Conservation (phyloP, 495 filamentous ascomycete species). For the Xylaria flabelliformis region DNA sequence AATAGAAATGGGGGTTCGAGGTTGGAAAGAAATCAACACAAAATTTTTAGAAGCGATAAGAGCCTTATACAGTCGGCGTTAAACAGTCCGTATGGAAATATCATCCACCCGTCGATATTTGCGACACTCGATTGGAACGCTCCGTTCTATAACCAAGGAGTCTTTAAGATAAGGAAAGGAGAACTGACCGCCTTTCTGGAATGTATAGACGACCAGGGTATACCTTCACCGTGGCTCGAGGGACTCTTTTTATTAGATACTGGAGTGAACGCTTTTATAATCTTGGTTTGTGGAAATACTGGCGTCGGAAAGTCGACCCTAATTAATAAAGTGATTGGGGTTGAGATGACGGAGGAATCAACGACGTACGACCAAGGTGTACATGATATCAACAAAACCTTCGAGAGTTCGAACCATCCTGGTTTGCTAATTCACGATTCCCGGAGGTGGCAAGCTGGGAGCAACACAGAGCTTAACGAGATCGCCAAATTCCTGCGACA, state of each 20-base stretch:
- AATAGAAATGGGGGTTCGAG: too few species aligned
- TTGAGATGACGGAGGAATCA: conserved; percentile 28
- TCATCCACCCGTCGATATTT: conserved; percentile 43
- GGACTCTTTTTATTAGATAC: conserved; percentile 28
- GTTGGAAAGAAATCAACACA: background rate
- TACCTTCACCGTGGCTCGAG: conserved; percentile 28
- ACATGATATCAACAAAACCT: conserved; percentile 8
- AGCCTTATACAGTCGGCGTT: background rate
- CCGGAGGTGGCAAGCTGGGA: conserved; percentile 11
- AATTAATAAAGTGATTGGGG: conserved; percentile 44
- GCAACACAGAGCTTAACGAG: conserved; percentile 2
- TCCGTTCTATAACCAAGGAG: conserved; percentile 1
- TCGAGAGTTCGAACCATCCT: conserved; percentile 11
- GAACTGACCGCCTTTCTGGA: background rate
- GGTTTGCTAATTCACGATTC: conserved; percentile 5
- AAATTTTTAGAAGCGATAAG: background rate
- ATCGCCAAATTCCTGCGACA: conserved; percentile 13
- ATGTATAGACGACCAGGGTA: conserved; percentile 22
- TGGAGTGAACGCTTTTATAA: conserved; percentile 35
- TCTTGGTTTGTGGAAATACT: conserved; percentile 45
- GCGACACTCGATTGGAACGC: conserved; percentile 33
- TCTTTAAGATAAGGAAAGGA: conserved; percentile 5
- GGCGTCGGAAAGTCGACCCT: conserved; percentile 45
- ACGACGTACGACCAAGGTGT: conserved; percentile 9
- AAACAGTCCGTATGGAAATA: conserved; percentile 32